These are phyloP conservation scores for Linum usitatissimum DNA, from an alignment of 345 rosid species.

Conservation along the genomic window DNA sequence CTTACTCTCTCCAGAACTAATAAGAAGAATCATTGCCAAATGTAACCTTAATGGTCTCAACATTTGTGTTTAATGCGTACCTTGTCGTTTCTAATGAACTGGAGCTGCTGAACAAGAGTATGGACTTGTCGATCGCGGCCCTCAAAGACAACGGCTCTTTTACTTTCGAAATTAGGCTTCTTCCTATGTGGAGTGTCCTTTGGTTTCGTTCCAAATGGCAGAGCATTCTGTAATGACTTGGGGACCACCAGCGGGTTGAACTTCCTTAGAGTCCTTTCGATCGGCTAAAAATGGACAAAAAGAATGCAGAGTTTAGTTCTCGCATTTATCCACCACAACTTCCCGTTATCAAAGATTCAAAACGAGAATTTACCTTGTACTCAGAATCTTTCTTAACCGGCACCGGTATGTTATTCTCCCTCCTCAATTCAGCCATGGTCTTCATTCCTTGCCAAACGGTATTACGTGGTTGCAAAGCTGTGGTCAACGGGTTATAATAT, in stretches of 20 bases:
- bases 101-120: constrained; percentile 51
- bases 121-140: constrained; percentile 47
- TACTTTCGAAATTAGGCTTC: constrained; percentile 40
- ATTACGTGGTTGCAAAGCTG: constrained; percentile 78
- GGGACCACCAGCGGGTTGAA: constrained; percentile 73
- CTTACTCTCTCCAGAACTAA: no score
- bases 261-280: constrained; percentile 63
- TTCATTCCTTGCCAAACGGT: constrained; percentile 87
- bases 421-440: constrained; percentile 70
- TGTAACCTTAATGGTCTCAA: not conserved
- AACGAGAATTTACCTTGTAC: constrained; percentile 55
- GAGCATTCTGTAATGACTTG: constrained; percentile 49
- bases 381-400: constrained; percentile 79
- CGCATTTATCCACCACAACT: not conserved
- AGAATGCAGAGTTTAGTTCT: not conserved
- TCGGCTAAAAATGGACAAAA: constrained; percentile 29
- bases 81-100: constrained; percentile 45
- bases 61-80: constrained; percentile 18
- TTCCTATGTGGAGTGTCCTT: constrained; percentile 46
- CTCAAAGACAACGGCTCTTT: constrained; percentile 77
- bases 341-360: no score
- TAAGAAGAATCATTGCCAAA: no score
- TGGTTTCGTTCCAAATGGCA: constrained; percentile 78
- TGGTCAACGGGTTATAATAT: constrained; percentile 73
- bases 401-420: constrained; percentile 50